Conservation (phyloP, 2,329 filamentous ascomycete genomes). For the Alternaria angustiovoidea region DNA sequence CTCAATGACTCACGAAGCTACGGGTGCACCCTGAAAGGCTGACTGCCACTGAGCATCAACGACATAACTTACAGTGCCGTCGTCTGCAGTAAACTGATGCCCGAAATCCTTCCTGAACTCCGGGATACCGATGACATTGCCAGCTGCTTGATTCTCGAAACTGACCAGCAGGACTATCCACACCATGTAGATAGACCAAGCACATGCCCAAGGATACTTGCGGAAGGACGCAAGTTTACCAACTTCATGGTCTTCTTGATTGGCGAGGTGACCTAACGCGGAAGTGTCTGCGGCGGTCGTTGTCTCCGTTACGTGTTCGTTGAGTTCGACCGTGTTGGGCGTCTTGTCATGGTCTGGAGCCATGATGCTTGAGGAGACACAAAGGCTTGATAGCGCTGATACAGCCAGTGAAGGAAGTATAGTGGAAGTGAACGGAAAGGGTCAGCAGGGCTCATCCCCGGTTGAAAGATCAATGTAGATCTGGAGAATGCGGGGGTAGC, state of each 20-base stretch:
- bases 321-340: constrained; percentile 17
- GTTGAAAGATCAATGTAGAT: background rate
- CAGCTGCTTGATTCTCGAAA: constrained; percentile 55
- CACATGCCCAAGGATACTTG: constrained; percentile 39
- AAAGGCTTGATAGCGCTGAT: background rate
- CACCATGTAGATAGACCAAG: constrained; percentile 53
- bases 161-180: constrained; percentile 53
- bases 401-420: background rate
- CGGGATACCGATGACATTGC: constrained; percentile 55
- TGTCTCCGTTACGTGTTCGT: constrained; percentile 19
- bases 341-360: background rate
- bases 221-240: constrained; percentile 36
- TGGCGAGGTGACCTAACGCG: constrained; percentile 29
- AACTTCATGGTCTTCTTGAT: constrained; percentile 31
- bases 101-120: constrained; percentile 58
- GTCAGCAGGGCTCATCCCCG: background rate
- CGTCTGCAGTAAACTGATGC: constrained; percentile 28
- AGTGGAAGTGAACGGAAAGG: background rate
- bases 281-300: constrained; percentile 12
- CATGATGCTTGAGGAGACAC: background rate
- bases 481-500: background rate
- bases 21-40: constrained; percentile 55
- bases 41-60: constrained; percentile 56
- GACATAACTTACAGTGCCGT: constrained; percentile 50
- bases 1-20: constrained; percentile 45